phyloP scores from a whole-genome alignment of 441 rosid species.

The Mallotus japonicus region DNA sequence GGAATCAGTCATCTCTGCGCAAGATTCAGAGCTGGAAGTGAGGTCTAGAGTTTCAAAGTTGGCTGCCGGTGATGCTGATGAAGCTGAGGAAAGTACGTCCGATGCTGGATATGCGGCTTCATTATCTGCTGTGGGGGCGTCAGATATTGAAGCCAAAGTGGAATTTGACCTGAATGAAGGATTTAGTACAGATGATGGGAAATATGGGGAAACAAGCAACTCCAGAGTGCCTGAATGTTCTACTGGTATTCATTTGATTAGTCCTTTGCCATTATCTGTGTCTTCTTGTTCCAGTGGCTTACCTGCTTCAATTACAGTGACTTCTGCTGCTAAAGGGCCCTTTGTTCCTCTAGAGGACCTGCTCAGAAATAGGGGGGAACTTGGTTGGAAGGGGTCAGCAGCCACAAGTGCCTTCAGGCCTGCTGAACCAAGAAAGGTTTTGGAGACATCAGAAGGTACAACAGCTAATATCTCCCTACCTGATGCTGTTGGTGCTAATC shows the following conservation, averaged over 20 bases:
- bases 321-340: conserved; percentile 90
- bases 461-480: conserved; percentile 23
- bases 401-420: conserved; percentile 99
- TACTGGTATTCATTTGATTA: conserved; percentile 40
- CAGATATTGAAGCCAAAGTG: conserved; percentile 57
- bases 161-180: conserved; percentile 92
- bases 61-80: conserved; percentile 41
- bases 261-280: conserved; percentile 43
- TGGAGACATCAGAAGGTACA: conserved; percentile 40
- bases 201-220: conserved; percentile 40
- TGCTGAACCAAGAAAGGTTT: conserved; percentile 76
- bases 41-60: conserved; percentile 37
- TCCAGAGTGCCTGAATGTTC: conserved; percentile 34
- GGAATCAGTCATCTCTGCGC: conserved; percentile 24
- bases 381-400: conserved; percentile 99
- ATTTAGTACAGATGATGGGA: conserved; percentile 58
- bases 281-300: conserved; percentile 46
- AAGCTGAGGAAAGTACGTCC: conserved; percentile 50
- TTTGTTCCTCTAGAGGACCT: conserved; percentile 82
- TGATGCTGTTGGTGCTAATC: conserved; percentile 50
- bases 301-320: conserved; percentile 71
- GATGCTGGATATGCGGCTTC: conserved; percentile 35
- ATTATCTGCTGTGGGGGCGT: conserved; percentile 31
- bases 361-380: conserved; percentile 56
- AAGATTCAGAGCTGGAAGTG: conserved; percentile 34